phyloP scores from a whole-genome alignment of 2,329 filamentous ascomycete genomes.

The Canariomyces notabilis region DNA sequence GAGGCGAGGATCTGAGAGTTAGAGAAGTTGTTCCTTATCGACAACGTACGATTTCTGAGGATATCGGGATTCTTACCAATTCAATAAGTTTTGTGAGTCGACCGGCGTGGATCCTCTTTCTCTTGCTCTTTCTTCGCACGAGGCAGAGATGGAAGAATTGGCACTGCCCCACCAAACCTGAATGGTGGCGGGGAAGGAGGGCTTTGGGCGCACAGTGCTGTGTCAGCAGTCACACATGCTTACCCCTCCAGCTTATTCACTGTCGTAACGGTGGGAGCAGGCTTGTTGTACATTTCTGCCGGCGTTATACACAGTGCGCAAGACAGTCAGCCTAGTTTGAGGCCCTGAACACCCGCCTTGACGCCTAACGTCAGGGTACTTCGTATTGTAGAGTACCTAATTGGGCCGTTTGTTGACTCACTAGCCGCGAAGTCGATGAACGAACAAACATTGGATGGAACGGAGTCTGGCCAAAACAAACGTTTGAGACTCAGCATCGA shows the following conservation, averaged over 20 bases:
- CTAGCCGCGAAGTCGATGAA: background rate
- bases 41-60: background rate
- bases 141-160: slow-evolving; percentile 16
- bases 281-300: background rate
- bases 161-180: slow-evolving; percentile 22
- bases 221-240: background rate
- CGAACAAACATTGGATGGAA: background rate
- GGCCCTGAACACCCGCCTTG: background rate
- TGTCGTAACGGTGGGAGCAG: too few species aligned
- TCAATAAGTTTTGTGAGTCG: slow-evolving; percentile 1
- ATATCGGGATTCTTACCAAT: slow-evolving; percentile 8
- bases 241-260: background rate
- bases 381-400: too few species aligned
- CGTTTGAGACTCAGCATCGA: background rate
- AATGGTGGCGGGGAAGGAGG: slow-evolving; percentile 15
- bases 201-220: slow-evolving; percentile 8
- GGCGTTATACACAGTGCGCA: slow-evolving; percentile 11
- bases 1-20: slow-evolving; percentile 8
- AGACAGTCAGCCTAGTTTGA: background rate
- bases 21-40: too few species aligned
- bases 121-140: too few species aligned
- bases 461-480: background rate
- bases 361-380: too few species aligned
- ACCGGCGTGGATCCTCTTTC: too few species aligned
- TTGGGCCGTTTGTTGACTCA: background rate